Conservation (phyloP, 306 rosid genomes). For the Lathyrus oleraceus region DNA sequence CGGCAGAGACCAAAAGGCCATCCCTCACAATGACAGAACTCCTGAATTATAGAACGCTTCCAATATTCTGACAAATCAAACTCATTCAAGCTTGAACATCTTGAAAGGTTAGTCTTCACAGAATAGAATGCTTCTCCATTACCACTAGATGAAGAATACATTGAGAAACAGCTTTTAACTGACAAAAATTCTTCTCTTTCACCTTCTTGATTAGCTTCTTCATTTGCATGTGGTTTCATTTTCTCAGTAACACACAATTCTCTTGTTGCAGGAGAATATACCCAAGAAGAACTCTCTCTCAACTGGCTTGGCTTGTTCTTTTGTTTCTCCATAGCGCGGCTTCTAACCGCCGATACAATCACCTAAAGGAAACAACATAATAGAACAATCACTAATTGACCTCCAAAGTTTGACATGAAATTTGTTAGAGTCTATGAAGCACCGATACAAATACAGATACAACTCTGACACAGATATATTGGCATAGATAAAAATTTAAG, state of each 20-base stretch:
- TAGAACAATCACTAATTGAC: too few species aligned
- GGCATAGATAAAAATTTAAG: too few species aligned
- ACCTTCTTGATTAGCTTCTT: conserved; percentile 34
- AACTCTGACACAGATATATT: too few species aligned
- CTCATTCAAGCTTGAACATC: conserved; percentile 65
- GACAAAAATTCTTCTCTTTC: conserved; percentile 68
- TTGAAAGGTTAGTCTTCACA: conserved; percentile 65
- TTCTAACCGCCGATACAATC: conserved; percentile 69
- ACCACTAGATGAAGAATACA: conserved; percentile 72
- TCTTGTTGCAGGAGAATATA: conserved; percentile 54
- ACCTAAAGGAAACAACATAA: too few species aligned
- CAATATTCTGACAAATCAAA: conserved; percentile 48
- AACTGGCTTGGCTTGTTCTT: conserved; percentile 48
- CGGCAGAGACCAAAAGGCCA: conserved; percentile 96
- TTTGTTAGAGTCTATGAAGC: too few species aligned
- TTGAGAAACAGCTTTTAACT: conserved; percentile 57
- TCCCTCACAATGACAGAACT: conserved; percentile 80
- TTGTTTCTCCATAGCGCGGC: conserved; percentile 64
- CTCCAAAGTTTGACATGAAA: too few species aligned
- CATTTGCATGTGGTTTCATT: conserved; percentile 31
- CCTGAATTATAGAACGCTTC: conserved; percentile 67
- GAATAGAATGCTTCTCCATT: conserved; percentile 57
- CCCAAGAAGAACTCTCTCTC: conserved; percentile 57
- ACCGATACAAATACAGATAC: too few species aligned
- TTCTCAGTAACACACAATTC: conserved; percentile 51